Evolutionary conservation across 2,329 filamentous ascomycete species (phyloP).

Genomic region (Pseudogymnoascus sp.): DNA sequence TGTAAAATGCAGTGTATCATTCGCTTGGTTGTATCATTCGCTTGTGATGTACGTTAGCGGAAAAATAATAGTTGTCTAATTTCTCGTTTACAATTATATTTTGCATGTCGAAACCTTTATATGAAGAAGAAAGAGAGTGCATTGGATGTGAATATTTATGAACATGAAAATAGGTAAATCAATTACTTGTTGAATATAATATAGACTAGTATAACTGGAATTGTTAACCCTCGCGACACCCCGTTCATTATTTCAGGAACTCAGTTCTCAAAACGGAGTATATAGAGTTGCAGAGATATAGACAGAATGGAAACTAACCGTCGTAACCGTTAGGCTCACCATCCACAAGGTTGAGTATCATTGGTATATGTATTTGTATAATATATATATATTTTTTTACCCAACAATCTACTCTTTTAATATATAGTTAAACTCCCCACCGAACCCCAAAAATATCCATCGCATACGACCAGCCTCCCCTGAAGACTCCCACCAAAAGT

Average conservation of each 20-base stretch:
- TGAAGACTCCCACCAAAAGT: background rate
- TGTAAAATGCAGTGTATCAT: too few relatives aligned
- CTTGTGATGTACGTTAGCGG: too few relatives aligned
- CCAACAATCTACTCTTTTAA: constrained; percentile 5
- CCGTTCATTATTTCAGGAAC: background rate
- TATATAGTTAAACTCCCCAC: background rate
- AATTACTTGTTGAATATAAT: background rate
- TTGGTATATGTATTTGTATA: background rate
- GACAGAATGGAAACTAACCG: background rate
- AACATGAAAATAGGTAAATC: background rate
- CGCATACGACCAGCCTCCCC: background rate
- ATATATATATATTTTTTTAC: background rate
- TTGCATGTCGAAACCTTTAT: too few relatives aligned
- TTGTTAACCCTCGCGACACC: background rate
- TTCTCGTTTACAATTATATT: too few relatives aligned
- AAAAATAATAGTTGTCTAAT: too few relatives aligned
- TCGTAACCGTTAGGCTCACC: background rate
- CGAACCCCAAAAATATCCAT: background rate
- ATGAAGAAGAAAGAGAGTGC: too few relatives aligned
- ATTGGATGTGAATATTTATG: background rate
- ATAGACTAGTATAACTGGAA: background rate
- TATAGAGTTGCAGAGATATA: background rate
- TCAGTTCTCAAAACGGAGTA: background rate
- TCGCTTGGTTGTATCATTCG: too few relatives aligned
- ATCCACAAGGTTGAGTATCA: background rate